Evolutionary conservation across 768 basidiomycete species (phyloP), one percentile per base, ranked within the genome.

Genomic region (Trametes cubensis): DNA sequence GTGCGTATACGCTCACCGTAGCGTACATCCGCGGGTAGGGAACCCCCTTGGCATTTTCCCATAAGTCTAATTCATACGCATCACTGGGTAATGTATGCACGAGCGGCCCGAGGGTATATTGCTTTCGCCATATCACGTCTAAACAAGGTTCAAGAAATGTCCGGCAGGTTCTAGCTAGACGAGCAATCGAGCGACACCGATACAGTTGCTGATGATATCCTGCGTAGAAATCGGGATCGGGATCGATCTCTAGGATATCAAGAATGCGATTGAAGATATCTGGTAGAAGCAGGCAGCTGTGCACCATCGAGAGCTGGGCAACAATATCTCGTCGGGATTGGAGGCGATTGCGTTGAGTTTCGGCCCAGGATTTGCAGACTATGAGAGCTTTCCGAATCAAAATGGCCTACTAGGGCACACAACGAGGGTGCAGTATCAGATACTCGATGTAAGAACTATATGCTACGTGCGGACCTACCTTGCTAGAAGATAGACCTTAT

Each of bases 231-330:
- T 28, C 53, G 23, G 25, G 17, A n/a, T 15, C 14, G 41, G 21
- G 41, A n/a, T n/a, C 20, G 0, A 44, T 17, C 2, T 26, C 25
- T 0, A 55, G 10, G 41, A 44, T 44, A n/a, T 55, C 53, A 4
- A 55, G 53, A 25, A 55, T 55, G 10, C 42, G 53, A 44, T 20
- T 14, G 17, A 55, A n/a, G 14, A 55, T 44, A 28, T 55, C 53
- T 7, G 40, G 25, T 1, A 30, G 2, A 15, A 44, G 15, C 2
- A 55, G 26, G 23, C 41, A 42, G 18, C 26, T 15, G 26, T 44
- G 41, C 53, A 44, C 44, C 21, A 28, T 34, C 7, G n/a, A n/a
- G n/a, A n/a, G n/a, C 28, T 28, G 28, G 28, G 28, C 28, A 28
- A 28, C 28, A 7, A 28, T n/a, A n/a, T n/a, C n/a, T n/a, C n/a